Conservation (phyloP, 116 monocot genomes). For the Trichopus zeylanicus region DNA sequence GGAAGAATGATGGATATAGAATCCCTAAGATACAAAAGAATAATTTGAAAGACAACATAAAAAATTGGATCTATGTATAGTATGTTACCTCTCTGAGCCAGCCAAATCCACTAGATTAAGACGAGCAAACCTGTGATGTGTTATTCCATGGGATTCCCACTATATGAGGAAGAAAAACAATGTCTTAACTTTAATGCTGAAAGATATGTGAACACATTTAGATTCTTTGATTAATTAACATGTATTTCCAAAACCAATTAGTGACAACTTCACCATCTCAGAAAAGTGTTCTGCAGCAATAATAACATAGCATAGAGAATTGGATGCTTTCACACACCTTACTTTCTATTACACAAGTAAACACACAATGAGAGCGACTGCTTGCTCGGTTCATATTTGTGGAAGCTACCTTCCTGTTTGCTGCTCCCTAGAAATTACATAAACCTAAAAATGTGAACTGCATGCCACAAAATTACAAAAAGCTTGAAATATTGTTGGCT, state of each 20-base stretch:
- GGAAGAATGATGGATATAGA: too few relatives aligned
- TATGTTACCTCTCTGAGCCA: conserved; percentile 83
- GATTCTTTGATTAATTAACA: too few relatives aligned
- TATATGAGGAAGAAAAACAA: conserved; percentile 20
- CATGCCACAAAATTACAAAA: too few relatives aligned
- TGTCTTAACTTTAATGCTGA: too few relatives aligned
- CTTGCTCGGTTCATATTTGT: conserved; percentile 98
- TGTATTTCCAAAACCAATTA: too few relatives aligned
- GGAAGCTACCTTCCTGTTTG: conserved; percentile 92
- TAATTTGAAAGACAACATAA: too few relatives aligned
- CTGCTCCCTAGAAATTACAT: conserved; percentile 55
- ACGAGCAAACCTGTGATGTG: conserved; percentile 87
- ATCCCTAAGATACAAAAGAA: too few relatives aligned
- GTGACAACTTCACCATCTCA: neutral
- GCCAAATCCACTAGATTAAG: conserved; percentile 97
- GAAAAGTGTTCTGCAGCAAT: neutral
- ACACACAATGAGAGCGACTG: conserved; percentile 98
- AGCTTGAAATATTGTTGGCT: too few relatives aligned
- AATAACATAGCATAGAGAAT: neutral
- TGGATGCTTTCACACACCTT: conserved; percentile 44
- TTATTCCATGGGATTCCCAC: conserved; percentile 97
- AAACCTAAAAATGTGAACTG: neutral
- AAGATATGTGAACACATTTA: too few relatives aligned
- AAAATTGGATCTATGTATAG: too few relatives aligned
- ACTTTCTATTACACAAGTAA: conserved; percentile 93